Percentiles rank a stretch among this genome's conserved stretches.
These are phyloP conservation scores for Castanopsis chinensis DNA, from an alignment of 306 rosid genomes.

Conservation along the genomic window DNA sequence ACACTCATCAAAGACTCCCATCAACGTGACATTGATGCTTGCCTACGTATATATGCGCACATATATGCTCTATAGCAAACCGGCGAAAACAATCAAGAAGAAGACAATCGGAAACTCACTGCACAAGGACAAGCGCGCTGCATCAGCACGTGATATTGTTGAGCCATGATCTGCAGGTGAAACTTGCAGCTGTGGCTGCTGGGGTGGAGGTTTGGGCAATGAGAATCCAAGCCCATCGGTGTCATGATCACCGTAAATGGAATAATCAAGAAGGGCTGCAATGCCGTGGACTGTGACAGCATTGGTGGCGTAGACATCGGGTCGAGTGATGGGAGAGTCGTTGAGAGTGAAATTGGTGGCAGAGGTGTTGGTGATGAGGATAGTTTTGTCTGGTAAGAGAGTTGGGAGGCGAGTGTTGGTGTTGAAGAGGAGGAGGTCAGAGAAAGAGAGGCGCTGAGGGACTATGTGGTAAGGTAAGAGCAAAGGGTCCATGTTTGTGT, in stretches of 20 bases:
- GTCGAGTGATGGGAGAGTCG: slow-evolving; percentile 35
- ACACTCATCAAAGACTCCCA: background rate
- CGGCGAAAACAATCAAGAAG: slow-evolving; percentile 24
- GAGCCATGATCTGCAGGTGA: background rate
- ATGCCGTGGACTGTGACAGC: slow-evolving; percentile 56
- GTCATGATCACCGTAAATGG: slow-evolving; percentile 23
- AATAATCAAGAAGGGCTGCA: slow-evolving; percentile 42
- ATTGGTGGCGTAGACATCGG: slow-evolving; percentile 47
- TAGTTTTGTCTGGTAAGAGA: slow-evolving; percentile 52
- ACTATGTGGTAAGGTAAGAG: slow-evolving; percentile 61
- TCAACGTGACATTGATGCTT: too few species aligned
- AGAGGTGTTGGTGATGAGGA: slow-evolving; percentile 51
- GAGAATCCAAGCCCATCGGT: background rate
- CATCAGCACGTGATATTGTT: background rate
- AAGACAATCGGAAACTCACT: slow-evolving; percentile 26
- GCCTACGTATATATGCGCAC: too few species aligned
- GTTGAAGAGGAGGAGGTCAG: slow-evolving; percentile 60
- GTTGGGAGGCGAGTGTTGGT: slow-evolving; percentile 56
- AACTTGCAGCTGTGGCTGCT: background rate
- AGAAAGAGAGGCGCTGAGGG: slow-evolving; percentile 69
- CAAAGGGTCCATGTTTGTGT: slow-evolving; percentile 34
- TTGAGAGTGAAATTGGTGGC: slow-evolving; percentile 52
- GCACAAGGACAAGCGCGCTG: slow-evolving; percentile 19
- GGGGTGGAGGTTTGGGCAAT: slow-evolving; percentile 5
- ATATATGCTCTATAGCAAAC: slow-evolving; percentile 1